phyloP scores from a whole-genome alignment of 108 stramenopile species.

The Ochromonas danica region DNA sequence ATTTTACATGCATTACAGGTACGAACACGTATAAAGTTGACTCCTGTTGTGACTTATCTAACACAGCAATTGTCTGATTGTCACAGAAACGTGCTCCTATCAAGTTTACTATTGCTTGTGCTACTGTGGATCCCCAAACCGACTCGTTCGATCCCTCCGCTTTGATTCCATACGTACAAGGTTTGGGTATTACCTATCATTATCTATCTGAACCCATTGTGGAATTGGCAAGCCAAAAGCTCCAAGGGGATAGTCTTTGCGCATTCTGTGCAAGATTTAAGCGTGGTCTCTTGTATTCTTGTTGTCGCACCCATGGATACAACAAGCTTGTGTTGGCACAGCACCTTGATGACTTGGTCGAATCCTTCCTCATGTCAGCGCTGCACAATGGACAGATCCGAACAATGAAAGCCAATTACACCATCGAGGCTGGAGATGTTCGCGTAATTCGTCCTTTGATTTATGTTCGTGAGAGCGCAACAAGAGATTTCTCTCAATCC shows the following conservation, averaged over 20 bases:
- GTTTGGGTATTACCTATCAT: conserved; percentile 91
- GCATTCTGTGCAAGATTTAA: conserved; percentile 96
- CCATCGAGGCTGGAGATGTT: conserved; percentile 77
- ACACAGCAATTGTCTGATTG: too few species aligned
- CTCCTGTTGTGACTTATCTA: conserved; percentile 52
- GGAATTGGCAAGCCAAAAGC: conserved; percentile 69
- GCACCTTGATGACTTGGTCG: conserved; percentile 93
- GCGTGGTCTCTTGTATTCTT: conserved; percentile 89
- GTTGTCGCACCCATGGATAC: conserved; percentile 79
- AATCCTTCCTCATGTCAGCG: conserved; percentile 94
- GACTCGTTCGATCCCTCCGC: conserved; percentile 93
- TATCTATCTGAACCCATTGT: conserved; percentile 86
- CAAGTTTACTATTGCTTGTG: conserved; percentile 81
- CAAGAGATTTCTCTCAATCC: conserved; percentile 81
- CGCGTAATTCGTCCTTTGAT: conserved; percentile 93
- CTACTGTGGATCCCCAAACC: conserved; percentile 95
- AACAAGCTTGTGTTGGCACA: conserved; percentile 94
- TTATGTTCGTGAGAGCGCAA: conserved; percentile 85
- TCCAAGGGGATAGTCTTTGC: conserved; percentile 85
- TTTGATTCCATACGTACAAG: conserved; percentile 88
- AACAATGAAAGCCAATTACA: conserved; percentile 94
- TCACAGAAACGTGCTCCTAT: conserved; percentile 67
- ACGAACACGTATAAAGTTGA: conserved; percentile 78
- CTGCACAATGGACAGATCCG: conserved; percentile 96
- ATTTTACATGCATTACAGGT: conserved; percentile 77